Base-by-base conservation (phyloP, 345 rosid species). In the Raphanus raphanistrum region DNA sequence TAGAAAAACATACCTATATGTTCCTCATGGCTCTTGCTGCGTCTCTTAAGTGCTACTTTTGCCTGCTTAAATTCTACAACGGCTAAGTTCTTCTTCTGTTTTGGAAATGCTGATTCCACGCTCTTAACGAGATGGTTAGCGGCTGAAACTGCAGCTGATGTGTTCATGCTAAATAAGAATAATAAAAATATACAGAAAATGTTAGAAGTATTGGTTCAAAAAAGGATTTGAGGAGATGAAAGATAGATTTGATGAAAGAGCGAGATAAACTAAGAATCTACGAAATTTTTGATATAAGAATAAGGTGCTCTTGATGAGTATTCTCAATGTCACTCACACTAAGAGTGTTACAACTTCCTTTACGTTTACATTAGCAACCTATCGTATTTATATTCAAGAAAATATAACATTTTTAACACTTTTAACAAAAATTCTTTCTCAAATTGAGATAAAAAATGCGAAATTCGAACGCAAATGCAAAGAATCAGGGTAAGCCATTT, bases 1-100 rank as follows among this genome's bases (percentile, higher is more conserved):
- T 9, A 16, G 13, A 78, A 66, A 50, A 67, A 21, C 31, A 25
- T 71, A 90, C 94, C 84, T 32, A 73, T 76, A 72, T 76, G 82
- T 76, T 86, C 81, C 61, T 48, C 83, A 54, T 38, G 82, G n/a
- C 83, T 76, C 79, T 87, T 94, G 57, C 64, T 21, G n/a, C 75
- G 82, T 76, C 92, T 88, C 80, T 85, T 90, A 16, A 74, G 84
- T 68, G 92, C 90, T 77, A 94, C 89, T 81, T 81, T 90, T 4
- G 98, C 92, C 25, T 84, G 90, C 82, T 87, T 94, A 77, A 85
- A 89, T 84, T 92, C 93, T 13, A 80, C 78, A 63, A 88, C 70
- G 28, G 90, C 94, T 71, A 86, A 67, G 75, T 76, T 90, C 80
- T 83, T 94, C 87, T 88, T 92, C 85, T 94, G 97, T 87, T 94